Conservation (phyloP, 2,329 filamentous ascomycete genomes). For the Rutstroemia sp. region DNA sequence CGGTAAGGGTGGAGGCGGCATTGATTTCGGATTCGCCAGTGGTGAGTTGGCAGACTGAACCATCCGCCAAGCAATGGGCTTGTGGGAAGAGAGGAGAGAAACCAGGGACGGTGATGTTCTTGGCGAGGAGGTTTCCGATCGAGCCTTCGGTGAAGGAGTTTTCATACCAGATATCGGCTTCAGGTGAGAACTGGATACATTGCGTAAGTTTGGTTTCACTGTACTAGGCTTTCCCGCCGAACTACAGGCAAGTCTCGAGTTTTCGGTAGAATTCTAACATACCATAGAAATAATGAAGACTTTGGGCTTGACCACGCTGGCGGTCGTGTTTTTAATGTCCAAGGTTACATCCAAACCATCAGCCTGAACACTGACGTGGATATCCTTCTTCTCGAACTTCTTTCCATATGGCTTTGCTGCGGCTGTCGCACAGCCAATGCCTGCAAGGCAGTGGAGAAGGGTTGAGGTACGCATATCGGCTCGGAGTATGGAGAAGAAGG, state of each 20-base stretch:
- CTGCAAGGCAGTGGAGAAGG: conserved; percentile 3
- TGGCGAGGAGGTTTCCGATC: conserved; percentile 47
- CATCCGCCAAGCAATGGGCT: conserved; percentile 54
- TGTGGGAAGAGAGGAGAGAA: conserved; percentile 59
- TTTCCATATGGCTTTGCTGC: conserved; percentile 5
- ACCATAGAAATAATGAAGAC: conserved; percentile 59
- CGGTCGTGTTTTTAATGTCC: neutral
- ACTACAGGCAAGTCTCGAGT: neutral
- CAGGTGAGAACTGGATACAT: conserved; percentile 47
- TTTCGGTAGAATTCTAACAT: conserved; percentile 12
- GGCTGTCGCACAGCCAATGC: neutral
- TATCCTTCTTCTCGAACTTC: conserved; percentile 1
- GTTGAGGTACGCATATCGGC: conserved; percentile 5
- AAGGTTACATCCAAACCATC: conserved; percentile 1
- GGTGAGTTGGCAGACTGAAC: conserved; percentile 60
- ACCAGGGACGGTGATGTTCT: conserved; percentile 52
- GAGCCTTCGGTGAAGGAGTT: conserved; percentile 38
- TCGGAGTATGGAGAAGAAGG: neutral
- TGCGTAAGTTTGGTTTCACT: too few species aligned
- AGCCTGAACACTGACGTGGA: neutral
- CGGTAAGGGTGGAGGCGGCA: conserved; percentile 57
- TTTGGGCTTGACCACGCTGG: conserved; percentile 37
- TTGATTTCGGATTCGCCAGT: conserved; percentile 69
- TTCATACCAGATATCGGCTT: conserved; percentile 54
- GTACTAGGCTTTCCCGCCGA: too few species aligned